These are phyloP conservation scores for Orobanche coerulescens DNA, from an alignment of 257 asterid genomes.

Conservation along the genomic window DNA sequence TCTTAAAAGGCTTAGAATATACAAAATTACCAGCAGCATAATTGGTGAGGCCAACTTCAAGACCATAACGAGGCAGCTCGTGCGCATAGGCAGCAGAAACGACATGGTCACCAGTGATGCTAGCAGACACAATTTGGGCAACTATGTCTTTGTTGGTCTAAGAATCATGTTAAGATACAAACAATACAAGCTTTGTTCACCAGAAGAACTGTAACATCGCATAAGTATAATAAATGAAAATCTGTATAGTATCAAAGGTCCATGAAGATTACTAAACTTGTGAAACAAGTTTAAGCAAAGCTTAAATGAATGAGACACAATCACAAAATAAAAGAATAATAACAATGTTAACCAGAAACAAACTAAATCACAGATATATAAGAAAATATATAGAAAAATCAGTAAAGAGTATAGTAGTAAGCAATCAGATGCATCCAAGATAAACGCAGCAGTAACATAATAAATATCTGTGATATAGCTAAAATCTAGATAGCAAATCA, in stretches of 20 bases:
- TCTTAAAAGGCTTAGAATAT: background rate
- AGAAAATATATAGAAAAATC: too few species aligned
- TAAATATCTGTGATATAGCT: background rate
- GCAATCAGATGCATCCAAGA: background rate
- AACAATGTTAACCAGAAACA: background rate
- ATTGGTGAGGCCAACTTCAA: constrained; percentile 8
- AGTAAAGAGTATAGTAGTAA: too few species aligned
- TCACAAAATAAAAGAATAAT: background rate
- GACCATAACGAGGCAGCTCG: background rate
- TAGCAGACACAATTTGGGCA: constrained; percentile 1
- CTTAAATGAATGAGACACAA: background rate
- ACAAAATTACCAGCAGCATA: constrained; percentile 4
- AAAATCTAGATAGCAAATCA: too few species aligned
- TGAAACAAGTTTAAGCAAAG: background rate
- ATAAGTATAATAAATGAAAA: too few species aligned
- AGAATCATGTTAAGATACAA: background rate
- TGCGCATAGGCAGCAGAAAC: constrained; percentile 4
- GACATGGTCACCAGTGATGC: constrained; percentile 8
- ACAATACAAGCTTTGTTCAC: background rate
- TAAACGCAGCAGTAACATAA: background rate
- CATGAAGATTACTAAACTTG: too few species aligned
- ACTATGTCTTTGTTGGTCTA: constrained; percentile 4
- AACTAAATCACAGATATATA: too few species aligned
- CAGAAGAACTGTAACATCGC: background rate
- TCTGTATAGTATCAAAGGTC: too few species aligned